Conservation (phyloP, 352 stramenopile species). For the Globisporangium polare region DNA sequence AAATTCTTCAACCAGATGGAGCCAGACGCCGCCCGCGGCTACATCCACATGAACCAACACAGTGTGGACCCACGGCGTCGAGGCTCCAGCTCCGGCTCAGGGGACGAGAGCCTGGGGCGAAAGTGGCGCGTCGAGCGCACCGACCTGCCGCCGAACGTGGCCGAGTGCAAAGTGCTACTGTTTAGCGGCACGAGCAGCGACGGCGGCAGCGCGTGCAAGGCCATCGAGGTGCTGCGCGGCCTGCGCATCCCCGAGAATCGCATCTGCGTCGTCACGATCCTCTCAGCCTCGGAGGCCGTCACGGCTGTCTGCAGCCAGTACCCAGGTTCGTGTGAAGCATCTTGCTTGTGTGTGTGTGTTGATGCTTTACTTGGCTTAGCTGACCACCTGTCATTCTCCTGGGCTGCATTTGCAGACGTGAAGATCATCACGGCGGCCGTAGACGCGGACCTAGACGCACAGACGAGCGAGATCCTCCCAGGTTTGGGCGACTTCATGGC, state of each 20-base stretch:
- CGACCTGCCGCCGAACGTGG: constrained; percentile 32
- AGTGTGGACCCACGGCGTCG: no score
- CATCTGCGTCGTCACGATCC: constrained; percentile 43
- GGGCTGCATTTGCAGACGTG: no score
- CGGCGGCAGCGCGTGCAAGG: constrained; percentile 24
- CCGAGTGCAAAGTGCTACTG: constrained; percentile 30
- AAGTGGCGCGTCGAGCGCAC: constrained; percentile 26
- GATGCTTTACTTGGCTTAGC: no score
- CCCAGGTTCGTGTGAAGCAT: constrained; percentile 20
- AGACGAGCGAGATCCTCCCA: constrained; percentile 21
- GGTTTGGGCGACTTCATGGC: constrained; percentile 43
- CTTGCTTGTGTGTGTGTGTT: not conserved
- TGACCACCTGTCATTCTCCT: no score
- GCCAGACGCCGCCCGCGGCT: constrained; percentile 28
- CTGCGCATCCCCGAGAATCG: constrained; percentile 22
- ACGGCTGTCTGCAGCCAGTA: constrained; percentile 28
- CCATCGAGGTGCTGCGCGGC: constrained; percentile 24
- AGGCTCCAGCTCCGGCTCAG: not conserved
- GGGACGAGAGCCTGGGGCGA: not conserved
- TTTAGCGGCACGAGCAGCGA: constrained; percentile 31
- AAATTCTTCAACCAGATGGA: constrained; percentile 53
- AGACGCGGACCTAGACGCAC: constrained; percentile 23
- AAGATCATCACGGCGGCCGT: constrained; percentile 36
- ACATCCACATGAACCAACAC: constrained; percentile 21
- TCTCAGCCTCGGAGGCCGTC: constrained; percentile 27